Conservation (phyloP, 495 filamentous ascomycete species). For the Parmelia sp. region DNA sequence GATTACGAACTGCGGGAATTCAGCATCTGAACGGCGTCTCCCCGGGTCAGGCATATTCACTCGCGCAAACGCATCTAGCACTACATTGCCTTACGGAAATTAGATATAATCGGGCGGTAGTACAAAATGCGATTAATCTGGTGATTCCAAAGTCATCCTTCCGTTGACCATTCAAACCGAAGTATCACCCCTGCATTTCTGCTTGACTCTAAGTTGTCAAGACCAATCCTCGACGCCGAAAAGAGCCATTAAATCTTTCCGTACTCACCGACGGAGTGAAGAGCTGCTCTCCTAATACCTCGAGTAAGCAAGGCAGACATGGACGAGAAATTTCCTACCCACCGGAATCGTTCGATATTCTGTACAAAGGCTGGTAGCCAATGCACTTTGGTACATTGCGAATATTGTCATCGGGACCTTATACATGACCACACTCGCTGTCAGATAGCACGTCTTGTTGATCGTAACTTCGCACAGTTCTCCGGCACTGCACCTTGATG, state of each 20-base stretch:
- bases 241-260: neutral
- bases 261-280: neutral
- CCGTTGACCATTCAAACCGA: neutral
- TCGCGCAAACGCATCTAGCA: neutral
- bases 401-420: neutral
- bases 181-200: neutral
- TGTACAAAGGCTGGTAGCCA: too few relatives aligned
- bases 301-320: neutral
- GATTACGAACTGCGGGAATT: neutral
- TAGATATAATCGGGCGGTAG: neutral
- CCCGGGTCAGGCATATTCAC: neutral
- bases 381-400: neutral
- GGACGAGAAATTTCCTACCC: neutral
- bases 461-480: neutral
- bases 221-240: too few relatives aligned
- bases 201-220: too few relatives aligned
- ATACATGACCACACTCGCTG: neutral
- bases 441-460: neutral
- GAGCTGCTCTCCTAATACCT: neutral
- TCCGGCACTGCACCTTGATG: neutral
- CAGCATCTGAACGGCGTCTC: neutral
- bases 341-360: neutral
- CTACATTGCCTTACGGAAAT: neutral
- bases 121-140: too few relatives aligned
- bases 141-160: neutral